A percentile compares a stretch with the other conserved stretches of the same genome.
Evolutionary conservation across 1,284 basidiomycete species (phyloP).

Genomic region (Puccinia coronata): DNA sequence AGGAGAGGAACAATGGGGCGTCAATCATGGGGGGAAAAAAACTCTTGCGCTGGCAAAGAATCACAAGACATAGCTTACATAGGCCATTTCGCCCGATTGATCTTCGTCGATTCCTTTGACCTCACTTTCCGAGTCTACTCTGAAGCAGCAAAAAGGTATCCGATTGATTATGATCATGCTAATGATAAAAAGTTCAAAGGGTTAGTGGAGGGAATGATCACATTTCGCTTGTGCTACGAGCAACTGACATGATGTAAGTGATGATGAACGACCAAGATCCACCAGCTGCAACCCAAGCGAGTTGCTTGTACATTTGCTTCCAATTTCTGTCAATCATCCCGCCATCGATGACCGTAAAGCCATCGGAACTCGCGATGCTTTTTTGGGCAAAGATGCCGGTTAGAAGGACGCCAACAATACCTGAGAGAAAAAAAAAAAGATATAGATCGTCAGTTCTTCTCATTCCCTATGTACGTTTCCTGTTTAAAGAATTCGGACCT

Average conservation of each 20-base stretch:
- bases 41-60: not conserved
- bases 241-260: conserved; percentile 63
- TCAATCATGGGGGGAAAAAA: not conserved
- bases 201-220: not conserved
- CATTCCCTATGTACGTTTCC: conserved; percentile 25
- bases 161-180: conserved; percentile 69
- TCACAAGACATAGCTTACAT: conserved; percentile 48
- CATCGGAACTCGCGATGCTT: conserved; percentile 74
- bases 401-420: conserved; percentile 56
- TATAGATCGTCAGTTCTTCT: conserved; percentile 60
- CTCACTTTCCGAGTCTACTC: conserved; percentile 74
- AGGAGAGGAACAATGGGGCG: too few relatives aligned
- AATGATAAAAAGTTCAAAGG: not conserved
- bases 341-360: conserved; percentile 64
- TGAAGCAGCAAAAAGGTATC: conserved; percentile 72
- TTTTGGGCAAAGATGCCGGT: conserved; percentile 71
- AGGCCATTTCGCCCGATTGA: conserved; percentile 65
- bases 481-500: not conserved
- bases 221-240: conserved; percentile 60
- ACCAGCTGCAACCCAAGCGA: conserved; percentile 76
- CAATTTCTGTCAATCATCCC: conserved; percentile 72
- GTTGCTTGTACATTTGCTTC: conserved; percentile 77
- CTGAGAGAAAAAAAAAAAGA: conserved; percentile 66
- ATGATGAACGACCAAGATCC: conserved; percentile 64
- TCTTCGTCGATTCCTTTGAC: conserved; percentile 78